Evolutionary conservation across 1,139 yeast genomes (phyloP).

Genomic region (Yamadazyma dushanensis): DNA sequence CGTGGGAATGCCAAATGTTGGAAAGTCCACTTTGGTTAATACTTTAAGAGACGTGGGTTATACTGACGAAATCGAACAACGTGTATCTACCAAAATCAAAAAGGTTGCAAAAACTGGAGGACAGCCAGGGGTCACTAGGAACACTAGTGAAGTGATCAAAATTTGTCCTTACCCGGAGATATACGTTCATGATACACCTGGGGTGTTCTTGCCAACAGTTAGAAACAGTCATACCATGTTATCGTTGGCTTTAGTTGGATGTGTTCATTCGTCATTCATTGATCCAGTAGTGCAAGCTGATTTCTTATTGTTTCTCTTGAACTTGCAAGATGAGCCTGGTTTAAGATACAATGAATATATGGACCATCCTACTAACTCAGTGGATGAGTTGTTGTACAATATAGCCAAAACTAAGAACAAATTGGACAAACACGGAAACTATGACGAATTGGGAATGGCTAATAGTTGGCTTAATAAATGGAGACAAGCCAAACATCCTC

Average conservation of each 20-base stretch:
- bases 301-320: slow-evolving; percentile 71
- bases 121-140: slow-evolving; percentile 87
- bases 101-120: slow-evolving; percentile 88
- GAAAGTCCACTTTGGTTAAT: slow-evolving; percentile 88
- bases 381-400: slow-evolving; percentile 58
- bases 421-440: slow-evolving; percentile 30
- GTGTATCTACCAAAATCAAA: slow-evolving; percentile 36
- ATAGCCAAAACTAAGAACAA: slow-evolving; percentile 48
- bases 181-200: slow-evolving; percentile 86
- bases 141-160: slow-evolving; percentile 74
- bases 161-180: slow-evolving; percentile 65
- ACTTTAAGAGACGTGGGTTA: slow-evolving; percentile 61
- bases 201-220: slow-evolving; percentile 81
- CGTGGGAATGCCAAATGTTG: slow-evolving; percentile 98
- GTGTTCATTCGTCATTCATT: slow-evolving; percentile 67
- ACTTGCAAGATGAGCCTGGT: slow-evolving; percentile 57
- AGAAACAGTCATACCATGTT: slow-evolving; percentile 71
- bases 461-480: slow-evolving; percentile 66
- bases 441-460: slow-evolving; percentile 65
- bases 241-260: slow-evolving; percentile 70
- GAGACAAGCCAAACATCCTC: slow-evolving; percentile 54
- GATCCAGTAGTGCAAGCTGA: slow-evolving; percentile 91
- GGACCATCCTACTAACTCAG: slow-evolving; percentile 70
- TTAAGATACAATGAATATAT: slow-evolving; percentile 46
- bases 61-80: slow-evolving; percentile 12